Conservation (phyloP, 1,139 yeast species). For the Hansenula lynferdii region DNA sequence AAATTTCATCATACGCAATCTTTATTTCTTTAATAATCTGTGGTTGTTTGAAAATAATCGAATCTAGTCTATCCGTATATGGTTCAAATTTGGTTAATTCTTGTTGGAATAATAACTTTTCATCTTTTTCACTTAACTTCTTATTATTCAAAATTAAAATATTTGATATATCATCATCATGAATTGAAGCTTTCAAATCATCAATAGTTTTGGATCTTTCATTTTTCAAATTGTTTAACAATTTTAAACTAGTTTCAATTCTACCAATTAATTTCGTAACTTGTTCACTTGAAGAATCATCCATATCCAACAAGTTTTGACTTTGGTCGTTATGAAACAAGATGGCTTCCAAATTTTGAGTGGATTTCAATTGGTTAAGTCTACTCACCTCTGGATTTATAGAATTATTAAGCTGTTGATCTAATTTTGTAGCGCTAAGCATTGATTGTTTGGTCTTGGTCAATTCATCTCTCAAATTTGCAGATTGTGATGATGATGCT, state of each 20-base stretch:
- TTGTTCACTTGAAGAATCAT: conserved; percentile 8
- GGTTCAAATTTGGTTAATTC: conserved; percentile 79
- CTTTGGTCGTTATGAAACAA: conserved; percentile 16
- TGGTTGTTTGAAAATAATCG: conserved; percentile 61
- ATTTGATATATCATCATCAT: conserved; percentile 82
- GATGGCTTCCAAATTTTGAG: conserved; percentile 24
- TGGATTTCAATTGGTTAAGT: conserved; percentile 30
- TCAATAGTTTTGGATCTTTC: conserved; percentile 59
- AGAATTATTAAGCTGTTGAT: conserved; percentile 46
- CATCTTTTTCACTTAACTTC: conserved; percentile 46
- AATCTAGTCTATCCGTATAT: conserved; percentile 61
- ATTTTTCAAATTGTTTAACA: conserved; percentile 28
- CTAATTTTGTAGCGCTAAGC: conserved; percentile 65
- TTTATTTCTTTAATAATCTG: conserved; percentile 53
- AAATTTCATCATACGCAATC: conserved; percentile 50
- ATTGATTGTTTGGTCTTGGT: conserved; percentile 59
- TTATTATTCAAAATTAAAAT: conserved; percentile 65
- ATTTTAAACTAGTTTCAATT: conserved; percentile 23
- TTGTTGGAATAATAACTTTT: conserved; percentile 57
- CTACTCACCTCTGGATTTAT: conserved; percentile 32
- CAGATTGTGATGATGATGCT: conserved; percentile 30
- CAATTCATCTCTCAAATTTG: conserved; percentile 42
- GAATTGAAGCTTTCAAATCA: conserved; percentile 67
- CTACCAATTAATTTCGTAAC: conserved; percentile 13
- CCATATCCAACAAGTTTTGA: conserved; percentile 18